Base-by-base conservation (phyloP, 306 rosid species). In the Prunus dulcis region DNA sequence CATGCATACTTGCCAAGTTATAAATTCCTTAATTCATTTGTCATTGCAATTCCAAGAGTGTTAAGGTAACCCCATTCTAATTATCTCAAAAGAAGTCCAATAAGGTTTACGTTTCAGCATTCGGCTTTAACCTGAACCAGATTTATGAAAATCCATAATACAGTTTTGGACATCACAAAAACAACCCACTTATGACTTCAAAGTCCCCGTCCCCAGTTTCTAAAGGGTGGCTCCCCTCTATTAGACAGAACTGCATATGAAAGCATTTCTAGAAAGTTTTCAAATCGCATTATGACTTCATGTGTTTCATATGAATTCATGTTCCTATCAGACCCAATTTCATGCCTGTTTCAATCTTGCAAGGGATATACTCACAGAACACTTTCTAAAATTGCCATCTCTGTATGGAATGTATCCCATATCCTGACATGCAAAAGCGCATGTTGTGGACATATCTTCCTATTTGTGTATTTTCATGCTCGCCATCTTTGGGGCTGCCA, bases 1-100 rank as follows among this genome's bases (percentile, higher is more conserved):
- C 56, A 72, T 12, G 34, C 34, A 28, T 32, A 50, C 75, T 69
- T 67, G 13, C 38, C 53, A 81, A 70, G 61, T 47, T 41, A 64
- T 53, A 47, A 32, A 69, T 45, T 43, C 71, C 49, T 47, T 49
- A 68, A 20, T 17, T 47, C 63, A 17, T 52, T 30, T 32, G 43
- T 69, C 53, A 71, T 1, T 3, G 27, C 51, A 63, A 49, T 50
- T 51, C 25, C 46, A 66, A 43, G 47, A 18, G 49, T 38, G 22
- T 20, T 13, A 23, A 55, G 11, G 6, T 12, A 41, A 30, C n/a
- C 65, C 64, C 23, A 14, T 22, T 57, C 23, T 20, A 41, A 9
- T 46, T 2, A 41, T 57, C 55, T 15, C 53, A 22, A 14, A 17
- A 41, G 22, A 22, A 51, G 47, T 63, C 6, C 58, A n/a, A 12